phyloP scores from a whole-genome alignment of 129 eudicot species.

The Arctium minus region DNA sequence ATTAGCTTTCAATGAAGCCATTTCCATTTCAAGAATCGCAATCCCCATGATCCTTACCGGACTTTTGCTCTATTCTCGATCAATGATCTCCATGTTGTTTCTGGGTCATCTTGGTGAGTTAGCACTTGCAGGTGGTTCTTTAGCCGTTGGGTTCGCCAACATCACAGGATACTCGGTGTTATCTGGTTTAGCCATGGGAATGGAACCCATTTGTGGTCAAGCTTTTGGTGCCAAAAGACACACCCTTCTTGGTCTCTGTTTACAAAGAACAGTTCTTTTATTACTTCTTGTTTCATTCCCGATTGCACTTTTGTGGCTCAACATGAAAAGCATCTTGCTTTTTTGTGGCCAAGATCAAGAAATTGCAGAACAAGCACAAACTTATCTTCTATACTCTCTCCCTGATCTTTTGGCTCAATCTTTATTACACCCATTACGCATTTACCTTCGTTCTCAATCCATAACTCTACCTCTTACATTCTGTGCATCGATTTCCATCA shows the following conservation, averaged over 20 bases:
- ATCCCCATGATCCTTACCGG: constrained; percentile 90
- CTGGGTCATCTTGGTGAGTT: constrained; percentile 75
- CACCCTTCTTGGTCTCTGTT: constrained; percentile 63
- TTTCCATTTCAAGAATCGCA: constrained; percentile 54
- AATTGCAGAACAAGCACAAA: constrained; percentile 69
- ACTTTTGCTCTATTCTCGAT: constrained; percentile 69
- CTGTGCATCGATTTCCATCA: constrained; percentile 58
- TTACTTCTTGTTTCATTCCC: constrained; percentile 56
- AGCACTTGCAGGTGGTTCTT: constrained; percentile 76
- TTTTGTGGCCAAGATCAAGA: constrained; percentile 72
- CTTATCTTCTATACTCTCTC: constrained; percentile 55
- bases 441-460: constrained; percentile 77
- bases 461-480: constrained; percentile 71
- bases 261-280: constrained; percentile 58
- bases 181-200: constrained; percentile 91
- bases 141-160: constrained; percentile 85
- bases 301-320: constrained; percentile 58
- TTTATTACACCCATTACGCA: constrained; percentile 69
- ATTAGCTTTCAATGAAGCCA: constrained; percentile 43
- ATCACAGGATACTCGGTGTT: constrained; percentile 85
- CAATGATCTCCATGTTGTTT: constrained; percentile 85
- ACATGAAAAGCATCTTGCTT: constrained; percentile 61
- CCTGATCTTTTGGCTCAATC: constrained; percentile 83
- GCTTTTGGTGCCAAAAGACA: constrained; percentile 74
- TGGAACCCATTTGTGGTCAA: constrained; percentile 94